Evolutionary conservation across 805 yeast species (phyloP).

Genomic region (Kuraishia piskuri): DNA sequence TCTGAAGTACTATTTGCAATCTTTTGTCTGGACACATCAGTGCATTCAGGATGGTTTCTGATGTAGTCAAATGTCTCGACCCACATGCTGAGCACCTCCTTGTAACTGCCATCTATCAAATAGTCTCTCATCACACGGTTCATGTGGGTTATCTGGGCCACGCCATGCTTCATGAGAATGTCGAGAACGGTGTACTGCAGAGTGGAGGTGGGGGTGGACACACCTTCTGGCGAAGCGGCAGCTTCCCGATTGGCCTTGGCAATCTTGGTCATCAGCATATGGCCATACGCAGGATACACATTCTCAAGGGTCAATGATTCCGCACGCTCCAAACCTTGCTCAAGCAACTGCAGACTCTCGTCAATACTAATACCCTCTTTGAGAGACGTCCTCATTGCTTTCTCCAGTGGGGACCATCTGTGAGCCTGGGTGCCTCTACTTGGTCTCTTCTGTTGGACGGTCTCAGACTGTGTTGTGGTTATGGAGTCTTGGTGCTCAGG

Average conservation of each 20-base stretch:
- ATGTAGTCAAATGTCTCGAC: neutral
- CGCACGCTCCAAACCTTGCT: neutral
- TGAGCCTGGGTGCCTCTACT: neutral
- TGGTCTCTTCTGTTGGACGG: neutral
- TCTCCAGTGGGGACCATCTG: neutral
- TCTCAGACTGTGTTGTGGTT: neutral
- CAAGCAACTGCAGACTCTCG: neutral
- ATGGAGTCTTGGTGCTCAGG: neutral
- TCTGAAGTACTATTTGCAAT: neutral
- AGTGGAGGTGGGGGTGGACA: neutral
- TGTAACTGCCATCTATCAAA: neutral
- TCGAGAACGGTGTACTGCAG: neutral
- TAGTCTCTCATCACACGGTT: neutral
- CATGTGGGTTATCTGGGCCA: neutral
- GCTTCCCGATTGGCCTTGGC: neutral
- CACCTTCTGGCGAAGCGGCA: neutral
- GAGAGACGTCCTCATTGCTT: neutral
- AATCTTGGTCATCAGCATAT: neutral
- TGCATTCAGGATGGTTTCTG: neutral
- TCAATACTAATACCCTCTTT: neutral
- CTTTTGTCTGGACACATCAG: neutral
- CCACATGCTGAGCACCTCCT: slow-evolving; percentile 1
- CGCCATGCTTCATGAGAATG: neutral
- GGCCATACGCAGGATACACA: neutral
- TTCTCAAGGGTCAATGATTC: neutral